A percentile compares a stretch with the other conserved stretches of the same genome.
phyloP scores from a whole-genome alignment of 108 stramenopile species.

The Cyclotella sp. region DNA sequence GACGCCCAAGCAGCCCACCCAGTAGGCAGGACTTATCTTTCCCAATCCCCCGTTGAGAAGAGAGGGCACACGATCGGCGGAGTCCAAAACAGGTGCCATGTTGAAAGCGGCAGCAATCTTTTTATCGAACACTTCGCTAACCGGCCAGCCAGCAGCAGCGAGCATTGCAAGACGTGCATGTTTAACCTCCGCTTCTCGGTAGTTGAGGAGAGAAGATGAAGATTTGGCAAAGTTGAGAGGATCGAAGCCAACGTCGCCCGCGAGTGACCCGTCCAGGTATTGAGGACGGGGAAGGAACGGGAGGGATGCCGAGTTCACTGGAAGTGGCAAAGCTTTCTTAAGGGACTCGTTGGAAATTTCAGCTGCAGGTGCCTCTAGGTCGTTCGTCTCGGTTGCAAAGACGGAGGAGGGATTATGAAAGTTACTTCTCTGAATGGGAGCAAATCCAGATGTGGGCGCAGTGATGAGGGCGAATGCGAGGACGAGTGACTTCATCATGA shows the following conservation, averaged over 20 bases:
- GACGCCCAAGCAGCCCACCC: constrained; percentile 65
- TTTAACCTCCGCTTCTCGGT: constrained; percentile 90
- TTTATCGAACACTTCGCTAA: constrained; percentile 80
- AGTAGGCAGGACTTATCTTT: constrained; percentile 84
- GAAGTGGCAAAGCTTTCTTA: constrained; percentile 28
- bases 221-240: constrained; percentile 86
- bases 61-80: constrained; percentile 76
- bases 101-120: constrained; percentile 69
- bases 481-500: constrained; percentile 67
- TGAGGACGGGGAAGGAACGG: constrained; percentile 79
- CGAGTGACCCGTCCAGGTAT: constrained; percentile 71
- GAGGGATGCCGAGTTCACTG: constrained; percentile 63
- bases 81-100: constrained; percentile 61
- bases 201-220: constrained; percentile 49
- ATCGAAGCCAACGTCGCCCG: constrained; percentile 94
- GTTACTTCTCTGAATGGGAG: constrained; percentile 33
- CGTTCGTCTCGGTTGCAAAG: constrained; percentile 19
- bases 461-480: constrained; percentile 58
- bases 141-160: constrained; percentile 91
- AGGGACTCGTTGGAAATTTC: too few species aligned
- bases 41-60: constrained; percentile 90
- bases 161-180: constrained; percentile 92
- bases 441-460: constrained; percentile 64
- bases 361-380: background rate
- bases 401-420: constrained; percentile 2